Evolutionary conservation across 306 rosid species (phyloP).

Genomic region (Rosa persica): DNA sequence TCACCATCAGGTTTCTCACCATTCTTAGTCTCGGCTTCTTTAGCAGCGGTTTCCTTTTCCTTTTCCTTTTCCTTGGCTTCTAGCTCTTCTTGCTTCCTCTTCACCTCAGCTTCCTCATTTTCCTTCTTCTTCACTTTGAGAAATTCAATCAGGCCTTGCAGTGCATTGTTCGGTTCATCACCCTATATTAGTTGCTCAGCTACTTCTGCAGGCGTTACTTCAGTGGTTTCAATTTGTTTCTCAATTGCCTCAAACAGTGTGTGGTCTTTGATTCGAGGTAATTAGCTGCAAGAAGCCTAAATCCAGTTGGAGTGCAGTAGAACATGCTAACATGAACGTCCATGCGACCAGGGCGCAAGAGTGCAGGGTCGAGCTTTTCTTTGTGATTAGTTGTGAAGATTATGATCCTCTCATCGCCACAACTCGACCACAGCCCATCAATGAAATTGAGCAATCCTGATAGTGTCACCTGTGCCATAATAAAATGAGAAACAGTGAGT

Average conservation of each 20-base stretch:
- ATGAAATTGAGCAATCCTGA: slow-evolving; percentile 51
- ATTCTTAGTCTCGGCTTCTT: not conserved
- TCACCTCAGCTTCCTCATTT: slow-evolving; percentile 27
- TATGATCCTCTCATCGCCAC: slow-evolving; percentile 52
- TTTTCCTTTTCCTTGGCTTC: slow-evolving; percentile 11
- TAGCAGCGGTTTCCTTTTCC: not conserved
- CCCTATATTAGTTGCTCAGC: slow-evolving; percentile 37
- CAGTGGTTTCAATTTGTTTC: not conserved
- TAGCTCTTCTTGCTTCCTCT: slow-evolving; percentile 15
- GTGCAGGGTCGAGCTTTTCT: slow-evolving; percentile 43
- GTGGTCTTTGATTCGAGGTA: slow-evolving; percentile 41
- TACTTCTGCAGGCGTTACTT: slow-evolving; percentile 45
- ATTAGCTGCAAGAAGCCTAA: slow-evolving; percentile 30
- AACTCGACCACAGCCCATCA: slow-evolving; percentile 50
- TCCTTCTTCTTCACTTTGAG: slow-evolving; percentile 21
- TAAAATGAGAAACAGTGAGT: not conserved
- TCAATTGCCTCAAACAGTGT: slow-evolving; percentile 26
- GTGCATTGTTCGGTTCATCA: slow-evolving; percentile 12
- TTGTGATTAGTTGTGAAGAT: slow-evolving; percentile 53
- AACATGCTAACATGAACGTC: slow-evolving; percentile 55
- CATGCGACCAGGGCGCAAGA: slow-evolving; percentile 51
- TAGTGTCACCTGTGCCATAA: slow-evolving; percentile 31
- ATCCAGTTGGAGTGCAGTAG: slow-evolving; percentile 43
- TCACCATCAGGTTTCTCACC: not conserved
- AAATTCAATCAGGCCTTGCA: slow-evolving; percentile 30